phyloP scores from a whole-genome alignment of 805 yeast genomes.

The Tetrapisispora fleetii region DNA sequence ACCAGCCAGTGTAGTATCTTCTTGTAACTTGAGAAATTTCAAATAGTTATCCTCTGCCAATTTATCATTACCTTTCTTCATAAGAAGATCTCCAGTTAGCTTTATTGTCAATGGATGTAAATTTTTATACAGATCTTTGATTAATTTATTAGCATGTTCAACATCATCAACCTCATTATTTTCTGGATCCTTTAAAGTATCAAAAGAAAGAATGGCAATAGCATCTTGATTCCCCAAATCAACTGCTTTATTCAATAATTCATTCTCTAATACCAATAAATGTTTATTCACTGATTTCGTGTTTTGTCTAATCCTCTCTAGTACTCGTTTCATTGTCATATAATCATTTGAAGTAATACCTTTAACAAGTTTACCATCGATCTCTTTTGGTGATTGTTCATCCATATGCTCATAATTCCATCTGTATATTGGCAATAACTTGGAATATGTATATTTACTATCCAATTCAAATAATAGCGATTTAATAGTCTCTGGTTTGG shows the following conservation, averaged over 20 bases:
- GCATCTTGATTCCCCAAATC: conserved; percentile 79
- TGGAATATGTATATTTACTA: conserved; percentile 42
- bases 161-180: conserved; percentile 36
- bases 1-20: conserved; percentile 49
- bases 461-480: conserved; percentile 58
- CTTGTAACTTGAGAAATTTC: conserved; percentile 46
- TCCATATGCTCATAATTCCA: conserved; percentile 34
- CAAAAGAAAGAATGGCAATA: conserved; percentile 60
- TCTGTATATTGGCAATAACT: conserved; percentile 45
- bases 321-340: conserved; percentile 55
- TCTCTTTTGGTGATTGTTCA: conserved; percentile 3
- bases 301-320: conserved; percentile 49
- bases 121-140: conserved; percentile 44
- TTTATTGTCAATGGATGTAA: conserved; percentile 71
- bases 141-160: conserved; percentile 49
- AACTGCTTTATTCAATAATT: conserved; percentile 72
- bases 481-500: conserved; percentile 48
- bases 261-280: conserved; percentile 50
- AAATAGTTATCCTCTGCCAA: conserved; percentile 55
- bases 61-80: conserved; percentile 35
- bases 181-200: conserved; percentile 36
- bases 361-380: neutral
- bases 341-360: conserved; percentile 33
- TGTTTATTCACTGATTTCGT: conserved; percentile 51
- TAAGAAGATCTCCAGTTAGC: conserved; percentile 68